phyloP scores from a whole-genome alignment of 257 asterid species.

The Mitragyna speciosa region DNA sequence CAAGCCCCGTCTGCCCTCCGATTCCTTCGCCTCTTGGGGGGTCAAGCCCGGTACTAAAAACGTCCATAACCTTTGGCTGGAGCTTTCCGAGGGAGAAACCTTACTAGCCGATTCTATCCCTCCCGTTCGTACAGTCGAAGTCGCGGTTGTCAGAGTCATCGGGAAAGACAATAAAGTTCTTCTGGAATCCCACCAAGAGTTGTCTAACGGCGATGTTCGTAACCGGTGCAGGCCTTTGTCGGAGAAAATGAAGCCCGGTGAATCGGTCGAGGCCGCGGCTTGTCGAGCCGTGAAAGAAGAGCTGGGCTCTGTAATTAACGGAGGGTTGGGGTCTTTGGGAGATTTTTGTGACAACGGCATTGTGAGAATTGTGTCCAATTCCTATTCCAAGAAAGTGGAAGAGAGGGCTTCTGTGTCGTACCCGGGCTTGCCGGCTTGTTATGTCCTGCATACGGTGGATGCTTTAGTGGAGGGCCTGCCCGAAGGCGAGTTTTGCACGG shows the following conservation, averaged over 20 bases:
- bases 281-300: constrained; percentile 85
- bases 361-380: constrained; percentile 55
- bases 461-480: constrained; percentile 83
- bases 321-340: background rate
- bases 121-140: constrained; percentile 80
- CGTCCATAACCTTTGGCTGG: constrained; percentile 83
- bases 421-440: constrained; percentile 93
- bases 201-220: constrained; percentile 72
- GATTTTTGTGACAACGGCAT: constrained; percentile 9
- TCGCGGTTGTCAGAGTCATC: constrained; percentile 60
- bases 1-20: constrained; percentile 66
- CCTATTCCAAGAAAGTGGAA: constrained; percentile 78
- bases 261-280: constrained; percentile 78
- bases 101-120: constrained; percentile 65
- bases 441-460: constrained; percentile 75
- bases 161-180: constrained; percentile 55
- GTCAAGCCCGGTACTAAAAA: constrained; percentile 92
- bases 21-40: constrained; percentile 88
- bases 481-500: constrained; percentile 75
- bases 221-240: constrained; percentile 70
- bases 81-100: constrained; percentile 81
- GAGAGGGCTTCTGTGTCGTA: constrained; percentile 74
- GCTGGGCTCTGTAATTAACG: constrained; percentile 52
- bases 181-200: constrained; percentile 82
- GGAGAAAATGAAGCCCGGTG: constrained; percentile 96